Evolutionary conservation across 805 yeast species (phyloP), one percentile per base, ranked within the genome.

Genomic region (Candida golubevii): DNA sequence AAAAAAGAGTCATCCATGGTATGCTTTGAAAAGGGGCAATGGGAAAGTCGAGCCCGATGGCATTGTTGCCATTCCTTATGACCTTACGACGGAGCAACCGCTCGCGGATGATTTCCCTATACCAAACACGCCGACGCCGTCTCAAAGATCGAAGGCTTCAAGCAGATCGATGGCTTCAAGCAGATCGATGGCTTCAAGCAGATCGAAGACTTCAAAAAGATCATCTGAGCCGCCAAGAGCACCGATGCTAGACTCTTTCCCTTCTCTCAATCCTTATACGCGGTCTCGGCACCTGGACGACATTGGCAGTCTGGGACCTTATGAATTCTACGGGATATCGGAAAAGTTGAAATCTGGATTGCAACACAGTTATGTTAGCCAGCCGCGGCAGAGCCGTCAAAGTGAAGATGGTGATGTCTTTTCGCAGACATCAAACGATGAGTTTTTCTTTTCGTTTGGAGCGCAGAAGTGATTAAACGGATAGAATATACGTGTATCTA

Each of bases 51-150:
- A 26, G 2, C 13, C 5, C 26, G 36, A 46, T 23, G 45, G 39
- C 12, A 37, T 49, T 8, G 45, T 51, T 30, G 49, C 51, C 13
- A 37, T 48, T 33, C 49, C 55, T 4, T 49, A 51, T 41, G 36
- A 35, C 3, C 18, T 36, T 9, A 49, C 51, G n/a, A 18, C 26
- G 11, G 34, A 32, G 5, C 3, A 18, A 3, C 23, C 23, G 23
- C 23, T 18, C 23, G 23, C 23, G 3, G 23, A 18, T 18, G 23
- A 18, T 5, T 18, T 18, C 23, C 23, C 3, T 18, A 5, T 18
- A 18, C 23, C 23, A 18, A 18, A 18, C 23, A 18, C 23, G 5
- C 23, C 23, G 23, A 18, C 23, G 23, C 23, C 23, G 23, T 18
- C 23, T 18, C 23, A 18, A 18, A 18, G 23, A 18, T 18, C 23